Conservation (phyloP, 495 filamentous ascomycete genomes). For the Neurospora sp. region DNA sequence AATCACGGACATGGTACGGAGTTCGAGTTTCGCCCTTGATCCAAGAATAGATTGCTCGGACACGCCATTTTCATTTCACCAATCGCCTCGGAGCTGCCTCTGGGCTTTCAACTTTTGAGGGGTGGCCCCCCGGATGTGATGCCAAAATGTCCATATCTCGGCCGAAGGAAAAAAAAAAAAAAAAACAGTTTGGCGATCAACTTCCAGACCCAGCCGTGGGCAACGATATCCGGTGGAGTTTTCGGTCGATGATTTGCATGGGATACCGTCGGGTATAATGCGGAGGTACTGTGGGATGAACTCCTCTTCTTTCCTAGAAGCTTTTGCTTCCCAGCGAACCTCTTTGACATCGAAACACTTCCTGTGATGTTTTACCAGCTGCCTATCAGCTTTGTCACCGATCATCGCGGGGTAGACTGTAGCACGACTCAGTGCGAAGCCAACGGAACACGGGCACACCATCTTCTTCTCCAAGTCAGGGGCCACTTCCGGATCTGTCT, state of each 20-base stretch:
- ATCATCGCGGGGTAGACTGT: background rate
- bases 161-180: background rate
- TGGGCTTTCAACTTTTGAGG: background rate
- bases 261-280: background rate
- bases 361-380: background rate
- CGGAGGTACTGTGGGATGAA: background rate
- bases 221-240: background rate
- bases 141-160: background rate
- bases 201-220: background rate
- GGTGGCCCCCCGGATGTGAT: background rate
- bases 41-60: constrained; percentile 29
- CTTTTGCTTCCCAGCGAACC: background rate
- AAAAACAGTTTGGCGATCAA: background rate
- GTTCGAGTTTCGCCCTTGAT: constrained; percentile 10
- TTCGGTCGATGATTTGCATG: background rate
- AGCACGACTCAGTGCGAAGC: background rate
- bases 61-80: constrained; percentile 6
- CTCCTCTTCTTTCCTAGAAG: background rate
- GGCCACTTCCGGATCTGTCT: background rate
- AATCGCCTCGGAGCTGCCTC: background rate
- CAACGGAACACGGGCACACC: background rate
- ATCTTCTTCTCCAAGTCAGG: background rate
- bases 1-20: constrained; percentile 8
- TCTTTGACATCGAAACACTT: background rate
- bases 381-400: background rate